A percentile compares a stretch with the other conserved stretches of the same genome.
Conservation (phyloP, 2,329 filamentous ascomycete genomes). For the Colletotrichum navitas region DNA sequence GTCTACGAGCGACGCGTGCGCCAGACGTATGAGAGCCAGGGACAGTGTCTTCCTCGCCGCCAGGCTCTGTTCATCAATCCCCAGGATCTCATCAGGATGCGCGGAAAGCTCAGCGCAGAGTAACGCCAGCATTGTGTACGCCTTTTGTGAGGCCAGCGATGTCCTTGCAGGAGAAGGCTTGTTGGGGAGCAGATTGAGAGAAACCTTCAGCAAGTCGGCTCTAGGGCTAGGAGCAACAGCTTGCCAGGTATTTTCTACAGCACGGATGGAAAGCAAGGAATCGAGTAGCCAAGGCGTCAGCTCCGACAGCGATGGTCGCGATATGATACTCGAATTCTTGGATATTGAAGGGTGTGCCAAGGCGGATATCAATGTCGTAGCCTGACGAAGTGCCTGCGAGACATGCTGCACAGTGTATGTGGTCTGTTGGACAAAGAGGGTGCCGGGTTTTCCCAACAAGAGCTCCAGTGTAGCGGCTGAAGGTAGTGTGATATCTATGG, state of each 20-base stretch:
- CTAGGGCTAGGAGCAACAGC: conserved; percentile 38
- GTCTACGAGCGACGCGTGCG: conserved; percentile 50
- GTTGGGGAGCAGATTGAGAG: conserved; percentile 28
- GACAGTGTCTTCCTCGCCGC: conserved; percentile 53
- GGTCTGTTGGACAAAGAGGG: conserved; percentile 46
- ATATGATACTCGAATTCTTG: conserved; percentile 50
- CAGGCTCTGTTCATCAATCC: conserved; percentile 46
- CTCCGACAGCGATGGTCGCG: conserved; percentile 53
- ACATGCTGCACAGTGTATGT: conserved; percentile 56
- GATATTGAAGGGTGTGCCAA: conserved; percentile 57
- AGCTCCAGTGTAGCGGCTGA: conserved; percentile 53
- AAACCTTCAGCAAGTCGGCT: conserved; percentile 25
- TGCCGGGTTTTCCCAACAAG: conserved; percentile 47
- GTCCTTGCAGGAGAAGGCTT: conserved; percentile 16
- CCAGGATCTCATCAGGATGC: conserved; percentile 49
- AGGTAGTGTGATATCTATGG: conserved; percentile 54
- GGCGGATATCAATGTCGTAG: conserved; percentile 58
- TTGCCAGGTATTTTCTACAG: conserved; percentile 55
- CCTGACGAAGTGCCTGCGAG: conserved; percentile 62
- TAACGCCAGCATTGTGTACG: conserved; percentile 54
- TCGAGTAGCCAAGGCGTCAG: conserved; percentile 65
- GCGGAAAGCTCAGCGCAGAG: conserved; percentile 58
- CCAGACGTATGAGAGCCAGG: conserved; percentile 54
- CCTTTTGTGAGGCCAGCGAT: conserved; percentile 51
- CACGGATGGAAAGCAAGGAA: conserved; percentile 57